Evolutionary conservation across 768 basidiomycete genomes (phyloP).

Genomic region (Leccinum pellstonianum): DNA sequence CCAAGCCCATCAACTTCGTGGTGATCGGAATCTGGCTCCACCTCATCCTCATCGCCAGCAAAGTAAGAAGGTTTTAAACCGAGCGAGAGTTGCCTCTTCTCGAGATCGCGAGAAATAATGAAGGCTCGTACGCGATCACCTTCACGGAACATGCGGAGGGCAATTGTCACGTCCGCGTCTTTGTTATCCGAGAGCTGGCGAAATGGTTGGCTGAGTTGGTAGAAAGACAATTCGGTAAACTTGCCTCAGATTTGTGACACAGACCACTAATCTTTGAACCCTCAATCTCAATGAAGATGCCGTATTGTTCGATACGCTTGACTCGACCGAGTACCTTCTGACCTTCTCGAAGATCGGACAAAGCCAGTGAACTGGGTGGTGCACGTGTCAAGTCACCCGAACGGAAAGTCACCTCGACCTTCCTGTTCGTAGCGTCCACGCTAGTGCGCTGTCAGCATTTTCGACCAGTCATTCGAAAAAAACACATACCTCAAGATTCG

Average conservation of each 20-base stretch:
- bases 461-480: neutral
- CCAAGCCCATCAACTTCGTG: conserved; percentile 29
- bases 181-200: conserved; percentile 83
- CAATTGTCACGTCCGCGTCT: conserved; percentile 73
- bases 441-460: conserved; percentile 39
- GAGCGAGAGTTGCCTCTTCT: conserved; percentile 78
- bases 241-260: conserved; percentile 91
- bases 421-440: conserved; percentile 64
- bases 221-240: conserved; percentile 14
- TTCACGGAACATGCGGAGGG: conserved; percentile 78
- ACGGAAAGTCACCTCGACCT: conserved; percentile 90
- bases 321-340: conserved; percentile 80
- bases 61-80: conserved; percentile 90
- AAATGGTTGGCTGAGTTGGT: neutral
- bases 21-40: conserved; percentile 31
- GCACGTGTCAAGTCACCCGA: conserved; percentile 53
- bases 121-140: conserved; percentile 84
- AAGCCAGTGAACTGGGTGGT: conserved; percentile 36
- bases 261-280: conserved; percentile 82
- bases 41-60: conserved; percentile 52
- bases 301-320: conserved; percentile 83
- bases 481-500: conserved; percentile 69
- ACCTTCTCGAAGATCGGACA: conserved; percentile 67
- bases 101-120: conserved; percentile 69
- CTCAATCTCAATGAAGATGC: conserved; percentile 90